phyloP scores from a whole-genome alignment of 2,329 filamentous ascomycete genomes.

The Acephala macrosclerotiorum region DNA sequence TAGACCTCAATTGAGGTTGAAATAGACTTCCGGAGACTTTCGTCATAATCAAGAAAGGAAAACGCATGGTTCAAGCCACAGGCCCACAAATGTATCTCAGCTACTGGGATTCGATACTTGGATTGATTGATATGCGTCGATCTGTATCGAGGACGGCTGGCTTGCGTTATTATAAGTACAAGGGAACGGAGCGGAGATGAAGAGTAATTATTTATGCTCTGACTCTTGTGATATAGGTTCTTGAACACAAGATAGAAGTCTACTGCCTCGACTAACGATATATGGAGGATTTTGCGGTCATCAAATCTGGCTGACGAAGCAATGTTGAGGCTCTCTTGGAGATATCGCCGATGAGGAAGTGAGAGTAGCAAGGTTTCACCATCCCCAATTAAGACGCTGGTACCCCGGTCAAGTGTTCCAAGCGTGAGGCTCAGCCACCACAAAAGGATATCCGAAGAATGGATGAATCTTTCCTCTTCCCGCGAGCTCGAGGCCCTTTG shows the following conservation, averaged over 20 bases:
- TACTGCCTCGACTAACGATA: background rate
- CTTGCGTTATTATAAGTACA: background rate
- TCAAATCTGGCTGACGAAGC: background rate
- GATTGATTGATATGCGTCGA: background rate
- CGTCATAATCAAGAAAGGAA: background rate
- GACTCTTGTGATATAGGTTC: background rate
- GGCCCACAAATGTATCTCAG: background rate
- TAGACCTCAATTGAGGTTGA: background rate
- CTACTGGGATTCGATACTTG: background rate
- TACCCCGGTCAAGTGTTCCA: background rate
- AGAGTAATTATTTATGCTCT: background rate
- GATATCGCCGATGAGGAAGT: background rate
- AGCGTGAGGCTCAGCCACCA: background rate
- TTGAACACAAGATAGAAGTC: background rate
- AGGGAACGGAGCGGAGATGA: background rate
- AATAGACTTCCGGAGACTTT: background rate
- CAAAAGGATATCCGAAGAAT: background rate
- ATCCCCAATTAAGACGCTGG: background rate
- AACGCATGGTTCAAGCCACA: background rate
- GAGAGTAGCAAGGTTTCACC: background rate
- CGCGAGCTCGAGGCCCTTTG: background rate
- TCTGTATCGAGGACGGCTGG: background rate
- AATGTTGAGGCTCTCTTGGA: background rate
- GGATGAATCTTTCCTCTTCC: background rate
- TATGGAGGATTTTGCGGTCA: background rate